Conservation (phyloP, 2,329 filamentous ascomycete genomes). For the Fusarium verrucosum region DNA sequence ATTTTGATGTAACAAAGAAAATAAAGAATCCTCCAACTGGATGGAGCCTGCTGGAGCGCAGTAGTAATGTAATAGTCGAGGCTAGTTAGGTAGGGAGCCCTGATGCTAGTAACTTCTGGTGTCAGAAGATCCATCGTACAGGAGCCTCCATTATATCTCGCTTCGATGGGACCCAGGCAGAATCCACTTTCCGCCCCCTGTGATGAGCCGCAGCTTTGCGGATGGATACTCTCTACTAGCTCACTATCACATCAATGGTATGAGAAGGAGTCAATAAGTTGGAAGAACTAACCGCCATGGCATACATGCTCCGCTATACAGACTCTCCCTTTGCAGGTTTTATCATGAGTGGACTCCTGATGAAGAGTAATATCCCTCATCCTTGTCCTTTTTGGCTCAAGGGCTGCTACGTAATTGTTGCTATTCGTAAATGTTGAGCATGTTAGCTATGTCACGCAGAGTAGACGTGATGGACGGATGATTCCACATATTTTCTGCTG, state of each 20-base stretch:
- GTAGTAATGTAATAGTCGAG: not conserved
- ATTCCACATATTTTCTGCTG: slow-evolving; percentile 6
- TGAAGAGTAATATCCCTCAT: slow-evolving; percentile 35
- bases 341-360: not conserved
- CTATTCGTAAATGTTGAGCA: slow-evolving; percentile 21
- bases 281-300: slow-evolving; percentile 20
- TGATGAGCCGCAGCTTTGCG: slow-evolving; percentile 28
- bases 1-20: not conserved
- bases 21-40: not conserved
- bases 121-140: slow-evolving; percentile 21
- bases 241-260: slow-evolving; percentile 11
- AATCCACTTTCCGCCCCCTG: slow-evolving; percentile 32
- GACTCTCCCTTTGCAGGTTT: slow-evolving; percentile 7
- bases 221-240: no score
- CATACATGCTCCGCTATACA: slow-evolving; percentile 21
- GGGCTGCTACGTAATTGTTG: slow-evolving; percentile 33
- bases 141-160: slow-evolving; percentile 23
- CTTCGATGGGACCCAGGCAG: slow-evolving; percentile 12
- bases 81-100: slow-evolving; percentile 6
- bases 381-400: slow-evolving; percentile 31
- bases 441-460: slow-evolving; percentile 30
- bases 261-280: slow-evolving; percentile 5
- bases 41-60: not conserved
- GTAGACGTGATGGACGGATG: not conserved
- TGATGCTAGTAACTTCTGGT: slow-evolving; percentile 7